Evolutionary conservation across 345 rosid genomes (phyloP).

Genomic region (Dovyalis caffra): DNA sequence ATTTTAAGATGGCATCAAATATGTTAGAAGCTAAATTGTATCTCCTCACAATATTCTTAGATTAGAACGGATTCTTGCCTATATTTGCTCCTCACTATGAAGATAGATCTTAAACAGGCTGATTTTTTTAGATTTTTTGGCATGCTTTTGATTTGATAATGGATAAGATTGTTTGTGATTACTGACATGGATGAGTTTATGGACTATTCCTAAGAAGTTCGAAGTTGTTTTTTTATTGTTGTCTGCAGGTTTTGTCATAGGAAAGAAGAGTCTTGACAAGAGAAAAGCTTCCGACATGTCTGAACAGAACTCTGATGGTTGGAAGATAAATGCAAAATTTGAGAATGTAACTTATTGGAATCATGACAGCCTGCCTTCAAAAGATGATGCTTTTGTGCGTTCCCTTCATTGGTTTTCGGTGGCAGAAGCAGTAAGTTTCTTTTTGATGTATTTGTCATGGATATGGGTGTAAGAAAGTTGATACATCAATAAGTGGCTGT

Average conservation of each 20-base stretch:
- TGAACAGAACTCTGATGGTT: conserved; percentile 39
- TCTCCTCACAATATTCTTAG: too few relatives aligned
- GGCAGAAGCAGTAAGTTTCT: conserved; percentile 63
- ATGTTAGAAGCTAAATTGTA: too few relatives aligned
- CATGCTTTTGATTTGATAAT: too few relatives aligned
- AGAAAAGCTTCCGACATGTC: conserved; percentile 42
- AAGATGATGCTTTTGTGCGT: conserved; percentile 68
- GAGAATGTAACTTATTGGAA: conserved; percentile 83
- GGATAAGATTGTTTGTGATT: too few relatives aligned
- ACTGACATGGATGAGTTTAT: too few relatives aligned
- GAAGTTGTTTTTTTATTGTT: conserved; percentile 2
- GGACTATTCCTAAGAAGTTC: too few relatives aligned
- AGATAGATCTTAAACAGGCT: too few relatives aligned
- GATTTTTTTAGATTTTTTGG: too few relatives aligned
- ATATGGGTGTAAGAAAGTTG: too few relatives aligned
- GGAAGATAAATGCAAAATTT: conserved; percentile 78
- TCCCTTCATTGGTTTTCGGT: conserved; percentile 70
- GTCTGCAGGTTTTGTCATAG: conserved; percentile 66
- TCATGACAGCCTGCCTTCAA: conserved; percentile 72
- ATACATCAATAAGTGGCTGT: neutral
- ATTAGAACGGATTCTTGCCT: too few relatives aligned
- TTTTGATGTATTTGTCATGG: neutral
- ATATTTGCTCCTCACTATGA: too few relatives aligned
- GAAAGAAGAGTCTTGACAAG: conserved; percentile 52
- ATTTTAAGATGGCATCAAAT: too few relatives aligned